Base-by-base conservation (phyloP, 192 early-diverging fungal species). In the Podila epicladia region DNA sequence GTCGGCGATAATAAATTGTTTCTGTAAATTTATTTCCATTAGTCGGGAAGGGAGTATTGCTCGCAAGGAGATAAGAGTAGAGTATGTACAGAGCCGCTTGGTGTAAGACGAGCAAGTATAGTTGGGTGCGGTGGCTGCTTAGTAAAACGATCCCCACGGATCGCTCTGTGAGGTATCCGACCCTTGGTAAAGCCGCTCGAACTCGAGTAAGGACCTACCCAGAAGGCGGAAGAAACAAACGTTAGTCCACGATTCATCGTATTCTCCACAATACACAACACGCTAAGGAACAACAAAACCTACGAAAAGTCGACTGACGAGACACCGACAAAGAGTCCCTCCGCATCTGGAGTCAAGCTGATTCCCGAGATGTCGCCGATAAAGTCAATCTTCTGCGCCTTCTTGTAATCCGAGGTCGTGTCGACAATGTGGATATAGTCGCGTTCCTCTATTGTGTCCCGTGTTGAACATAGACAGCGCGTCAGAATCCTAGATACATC, bases 321-420 rank as follows among this genome's bases (percentile, higher is more conserved):
- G 15, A 79, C 65, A 12, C 76, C 76, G 11, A 72, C 57, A 24
- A 50, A 79, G 8, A 79, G 55, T 8, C 76, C 26, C 32, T 79
- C 76, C 17, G 64, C 70, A 41, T 79, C 76, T 11, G 76, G 76
- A 3, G 76, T 79, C 60, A 72, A 37, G 15, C 76, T 72, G 51
- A 79, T 72, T 22, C 76, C 76, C 17, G 76, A 79, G 15, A 79
- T 72, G 35, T 79, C 76, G 22, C 76, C 76, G 1, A 79, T 59
- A 66, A 79, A 63, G 57, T 79, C 76, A 49, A 79, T 72, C 53
- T 68, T 67, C 59, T 79, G 76, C 12, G 76, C 76, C 31, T 68
- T 35, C 6, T 45, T 29, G 11, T 79, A 79, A 62, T 72, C 76
- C 15, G 65, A 58, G 2, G 76, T 41, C 1, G 76, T 72, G 28